These are phyloP conservation scores for Dipodascus geniculatus DNA, from an alignment of 805 yeast genomes.

Conservation along the genomic window DNA sequence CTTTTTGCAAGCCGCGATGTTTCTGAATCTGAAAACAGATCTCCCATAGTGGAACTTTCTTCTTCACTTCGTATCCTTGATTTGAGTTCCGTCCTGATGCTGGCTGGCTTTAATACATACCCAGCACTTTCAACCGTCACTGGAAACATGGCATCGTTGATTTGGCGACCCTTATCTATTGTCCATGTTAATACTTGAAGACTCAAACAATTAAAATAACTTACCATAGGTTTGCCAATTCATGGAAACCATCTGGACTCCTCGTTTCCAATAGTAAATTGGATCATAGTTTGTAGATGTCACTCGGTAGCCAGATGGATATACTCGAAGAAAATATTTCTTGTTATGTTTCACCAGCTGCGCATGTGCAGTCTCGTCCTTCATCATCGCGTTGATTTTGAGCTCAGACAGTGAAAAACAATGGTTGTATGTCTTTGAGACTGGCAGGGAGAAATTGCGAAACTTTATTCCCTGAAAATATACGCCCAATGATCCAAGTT, in stretches of 20 bases:
- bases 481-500: conserved; percentile 51
- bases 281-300: conserved; percentile 79
- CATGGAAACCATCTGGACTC: conserved; percentile 91
- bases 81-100: neutral
- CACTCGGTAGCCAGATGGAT: conserved; percentile 72
- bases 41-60: neutral
- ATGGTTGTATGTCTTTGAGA: conserved; percentile 69
- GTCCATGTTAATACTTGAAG: neutral
- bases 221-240: conserved; percentile 76
- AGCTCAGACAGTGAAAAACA: conserved; percentile 82
- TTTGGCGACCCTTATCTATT: conserved; percentile 76
- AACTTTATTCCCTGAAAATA: conserved; percentile 69
- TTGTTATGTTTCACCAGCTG: conserved; percentile 69
- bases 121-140: conserved; percentile 46
- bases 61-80: neutral
- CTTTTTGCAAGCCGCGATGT: neutral
- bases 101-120: conserved; percentile 62
- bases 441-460: conserved; percentile 74
- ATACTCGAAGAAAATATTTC: conserved; percentile 64
- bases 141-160: conserved; percentile 72
- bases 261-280: conserved; percentile 65
- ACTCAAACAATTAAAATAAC: neutral
- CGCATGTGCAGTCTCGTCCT: conserved; percentile 39
- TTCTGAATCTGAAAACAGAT: neutral
- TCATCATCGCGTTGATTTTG: conserved; percentile 39